A percentile compares a stretch with the other conserved stretches of the same genome.
Evolutionary conservation across 768 basidiomycete genomes (phyloP).

Genomic region (Agrocybe pediades): DNA sequence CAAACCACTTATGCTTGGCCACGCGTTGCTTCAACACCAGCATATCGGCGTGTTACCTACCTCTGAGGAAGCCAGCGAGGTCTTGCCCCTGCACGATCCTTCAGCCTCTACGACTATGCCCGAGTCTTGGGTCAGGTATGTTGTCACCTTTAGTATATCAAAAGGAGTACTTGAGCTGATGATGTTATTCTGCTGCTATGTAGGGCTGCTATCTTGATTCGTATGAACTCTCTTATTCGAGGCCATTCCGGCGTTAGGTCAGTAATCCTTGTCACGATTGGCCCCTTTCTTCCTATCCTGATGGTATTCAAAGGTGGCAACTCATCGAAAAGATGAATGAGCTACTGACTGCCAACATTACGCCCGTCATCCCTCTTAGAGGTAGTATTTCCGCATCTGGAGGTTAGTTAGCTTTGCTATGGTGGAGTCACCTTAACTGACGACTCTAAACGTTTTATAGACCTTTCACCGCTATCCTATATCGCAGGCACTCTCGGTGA

Average conservation of each 20-base stretch:
- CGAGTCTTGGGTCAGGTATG: constrained; percentile 77
- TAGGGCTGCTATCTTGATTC: constrained; percentile 75
- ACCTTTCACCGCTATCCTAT: constrained; percentile 55
- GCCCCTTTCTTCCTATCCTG: not conserved
- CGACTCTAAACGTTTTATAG: constrained; percentile 22
- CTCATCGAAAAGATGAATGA: constrained; percentile 71
- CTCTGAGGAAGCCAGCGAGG: constrained; percentile 43
- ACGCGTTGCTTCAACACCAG: constrained; percentile 74
- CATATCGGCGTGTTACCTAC: constrained; percentile 68
- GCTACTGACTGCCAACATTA: constrained; percentile 64
- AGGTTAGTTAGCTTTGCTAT: constrained; percentile 38
- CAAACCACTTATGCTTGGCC: constrained; percentile 60
- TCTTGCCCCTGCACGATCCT: constrained; percentile 70
- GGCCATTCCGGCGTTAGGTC: constrained; percentile 79
- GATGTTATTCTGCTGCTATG: not conserved
- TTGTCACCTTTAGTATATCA: constrained; percentile 12
- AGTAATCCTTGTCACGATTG: constrained; percentile 9
- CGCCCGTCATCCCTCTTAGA: constrained; percentile 77
- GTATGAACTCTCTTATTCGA: constrained; percentile 81
- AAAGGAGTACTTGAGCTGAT: not conserved
- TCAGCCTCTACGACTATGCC: constrained; percentile 74
- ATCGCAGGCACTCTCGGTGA: constrained; percentile 68
- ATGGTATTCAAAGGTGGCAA: constrained; percentile 48
- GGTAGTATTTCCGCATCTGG: constrained; percentile 81
- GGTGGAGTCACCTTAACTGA: constrained; percentile 1